Conservation (phyloP, 1,284 basidiomycete genomes). For the Lentinula novae-zelandiae region DNA sequence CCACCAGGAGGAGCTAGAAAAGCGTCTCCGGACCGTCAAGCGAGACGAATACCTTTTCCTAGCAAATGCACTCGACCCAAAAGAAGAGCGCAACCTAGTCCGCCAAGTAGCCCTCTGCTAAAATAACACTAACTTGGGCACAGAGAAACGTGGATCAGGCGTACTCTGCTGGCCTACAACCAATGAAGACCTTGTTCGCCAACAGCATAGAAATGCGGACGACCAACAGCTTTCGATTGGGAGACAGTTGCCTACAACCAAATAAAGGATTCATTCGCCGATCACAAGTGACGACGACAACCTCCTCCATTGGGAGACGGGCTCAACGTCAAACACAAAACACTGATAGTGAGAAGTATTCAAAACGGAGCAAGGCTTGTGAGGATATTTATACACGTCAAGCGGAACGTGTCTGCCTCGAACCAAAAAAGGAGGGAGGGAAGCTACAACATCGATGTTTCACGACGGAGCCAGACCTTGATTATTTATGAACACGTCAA, state of each 20-base stretch:
- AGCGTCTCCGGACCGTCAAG: conserved; percentile 7
- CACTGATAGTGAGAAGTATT: not conserved
- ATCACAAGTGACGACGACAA: not conserved
- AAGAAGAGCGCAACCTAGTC: not conserved
- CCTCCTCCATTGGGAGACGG: not conserved
- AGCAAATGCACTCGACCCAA: not conserved
- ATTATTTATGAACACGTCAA: conserved; percentile 6
- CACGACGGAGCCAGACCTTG: not conserved
- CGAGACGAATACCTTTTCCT: conserved; percentile 3
- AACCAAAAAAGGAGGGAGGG: not conserved
- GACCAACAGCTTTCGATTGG: not conserved
- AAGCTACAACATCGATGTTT: not conserved
- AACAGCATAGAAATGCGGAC: not conserved
- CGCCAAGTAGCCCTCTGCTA: conserved; percentile 2
- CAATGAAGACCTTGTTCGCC: not conserved
- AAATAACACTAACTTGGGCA: not conserved
- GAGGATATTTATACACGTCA: conserved; percentile 5
- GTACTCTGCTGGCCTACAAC: conserved; percentile 5
- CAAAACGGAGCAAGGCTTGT: not conserved
- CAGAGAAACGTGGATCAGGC: conserved; percentile 6
- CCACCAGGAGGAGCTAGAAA: not conserved
- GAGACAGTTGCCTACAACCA: conserved; percentile 5
- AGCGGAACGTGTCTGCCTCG: conserved; percentile 5
- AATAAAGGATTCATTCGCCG: no score
- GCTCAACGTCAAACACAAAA: not conserved